A percentile compares a stretch with the other conserved stretches of the same genome.
phyloP scores from a whole-genome alignment of 257 asterid genomes.

The Vinca minor region DNA sequence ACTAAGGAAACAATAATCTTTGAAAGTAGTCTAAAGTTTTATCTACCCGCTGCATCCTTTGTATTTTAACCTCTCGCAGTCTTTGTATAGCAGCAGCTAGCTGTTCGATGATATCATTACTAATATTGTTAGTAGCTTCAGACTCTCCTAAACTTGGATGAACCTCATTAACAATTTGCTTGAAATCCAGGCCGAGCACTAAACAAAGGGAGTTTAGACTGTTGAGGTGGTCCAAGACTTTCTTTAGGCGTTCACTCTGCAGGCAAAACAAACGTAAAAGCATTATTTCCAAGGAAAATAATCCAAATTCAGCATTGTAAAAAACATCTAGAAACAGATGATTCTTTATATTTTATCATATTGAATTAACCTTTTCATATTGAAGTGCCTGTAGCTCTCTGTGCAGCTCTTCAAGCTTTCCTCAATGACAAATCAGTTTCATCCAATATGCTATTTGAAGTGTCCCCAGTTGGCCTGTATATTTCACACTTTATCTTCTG shows the following conservation, averaged over 20 bases:
- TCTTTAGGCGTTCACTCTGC: slow-evolving; percentile 87
- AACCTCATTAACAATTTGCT: slow-evolving; percentile 56
- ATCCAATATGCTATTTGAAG: slow-evolving; percentile 36
- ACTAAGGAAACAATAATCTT: slow-evolving; percentile 5
- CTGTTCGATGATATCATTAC: slow-evolving; percentile 58
- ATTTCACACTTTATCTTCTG: slow-evolving; percentile 61
- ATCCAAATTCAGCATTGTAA: not conserved
- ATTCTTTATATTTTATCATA: slow-evolving; percentile 7
- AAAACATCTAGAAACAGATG: not conserved
- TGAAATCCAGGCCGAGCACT: slow-evolving; percentile 87
- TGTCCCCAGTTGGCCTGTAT: slow-evolving; percentile 28
- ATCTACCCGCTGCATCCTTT: slow-evolving; percentile 80
- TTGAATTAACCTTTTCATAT: slow-evolving; percentile 60
- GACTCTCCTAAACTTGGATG: slow-evolving; percentile 81
- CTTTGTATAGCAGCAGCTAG: slow-evolving; percentile 55
- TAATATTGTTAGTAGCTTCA: slow-evolving; percentile 56
- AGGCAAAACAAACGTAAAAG: slow-evolving; percentile 19
- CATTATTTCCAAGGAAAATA: slow-evolving; percentile 13
- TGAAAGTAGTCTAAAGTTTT: slow-evolving; percentile 1
- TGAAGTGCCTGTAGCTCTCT: slow-evolving; percentile 71
- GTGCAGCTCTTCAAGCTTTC: slow-evolving; percentile 74
- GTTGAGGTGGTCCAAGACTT: slow-evolving; percentile 59
- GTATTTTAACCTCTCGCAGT: slow-evolving; percentile 57
- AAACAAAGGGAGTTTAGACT: slow-evolving; percentile 64
- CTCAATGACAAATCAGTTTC: slow-evolving; percentile 75